These are phyloP conservation scores for Chlamydomonas asymmetrica DNA, from an alignment of 139 green algal species.

Conservation along the genomic window DNA sequence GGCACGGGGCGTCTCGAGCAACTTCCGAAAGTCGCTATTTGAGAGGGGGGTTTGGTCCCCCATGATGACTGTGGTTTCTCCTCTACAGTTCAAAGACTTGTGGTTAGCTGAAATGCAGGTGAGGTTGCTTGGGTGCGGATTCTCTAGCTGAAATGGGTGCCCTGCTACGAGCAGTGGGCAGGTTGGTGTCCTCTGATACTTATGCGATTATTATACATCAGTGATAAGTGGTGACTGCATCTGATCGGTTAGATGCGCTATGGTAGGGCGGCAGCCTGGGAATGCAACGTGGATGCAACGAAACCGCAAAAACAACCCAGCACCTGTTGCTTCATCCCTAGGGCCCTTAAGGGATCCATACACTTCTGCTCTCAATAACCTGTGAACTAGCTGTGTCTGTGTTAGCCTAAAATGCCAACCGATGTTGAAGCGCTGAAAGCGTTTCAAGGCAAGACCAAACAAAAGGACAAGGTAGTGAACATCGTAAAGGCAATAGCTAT, in stretches of 20 bases:
- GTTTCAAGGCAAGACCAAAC: background rate
- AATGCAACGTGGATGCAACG: no score
- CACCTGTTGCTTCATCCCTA: no score
- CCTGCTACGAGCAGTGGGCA: background rate
- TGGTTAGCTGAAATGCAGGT: background rate
- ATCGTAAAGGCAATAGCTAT: conserved; percentile 8
- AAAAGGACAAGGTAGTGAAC: background rate
- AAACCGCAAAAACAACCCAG: no score
- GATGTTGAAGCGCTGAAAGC: background rate
- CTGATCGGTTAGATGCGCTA: no score
- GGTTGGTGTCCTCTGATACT: background rate
- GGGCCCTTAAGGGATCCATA: no score
- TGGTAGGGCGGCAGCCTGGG: no score
- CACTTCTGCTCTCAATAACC: no score
- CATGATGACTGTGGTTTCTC: background rate
- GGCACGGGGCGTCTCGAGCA: conserved; percentile 62
- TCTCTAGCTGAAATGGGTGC: background rate
- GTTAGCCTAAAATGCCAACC: no score
- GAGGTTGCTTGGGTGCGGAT: background rate
- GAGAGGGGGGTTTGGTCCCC: conserved; percentile 43
- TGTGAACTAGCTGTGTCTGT: no score
- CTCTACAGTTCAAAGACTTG: background rate
- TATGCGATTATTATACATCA: no score
- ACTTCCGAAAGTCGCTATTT: conserved; percentile 69
- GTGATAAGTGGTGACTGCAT: no score